Percentiles rank a stretch among this genome's conserved stretches.
Evolutionary conservation across 2,329 filamentous ascomycete species (phyloP).

Genomic region (Penicillium sp.): DNA sequence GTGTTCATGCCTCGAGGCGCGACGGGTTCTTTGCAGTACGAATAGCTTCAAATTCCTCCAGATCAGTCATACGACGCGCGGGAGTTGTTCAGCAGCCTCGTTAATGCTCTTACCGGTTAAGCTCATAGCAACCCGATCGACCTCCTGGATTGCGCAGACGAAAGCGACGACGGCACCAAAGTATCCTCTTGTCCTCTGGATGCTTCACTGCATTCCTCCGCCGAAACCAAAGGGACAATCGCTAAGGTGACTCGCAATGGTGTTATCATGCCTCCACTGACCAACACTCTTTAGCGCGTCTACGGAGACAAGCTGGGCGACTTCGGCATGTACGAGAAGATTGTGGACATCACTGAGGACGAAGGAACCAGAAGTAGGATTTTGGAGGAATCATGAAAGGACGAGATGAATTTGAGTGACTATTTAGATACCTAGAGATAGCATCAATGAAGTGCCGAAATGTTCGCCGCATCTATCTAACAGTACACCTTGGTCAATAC

Average conservation of each 20-base stretch:
- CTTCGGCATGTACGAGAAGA: constrained; percentile 58
- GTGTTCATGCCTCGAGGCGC: background rate
- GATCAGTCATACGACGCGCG: background rate
- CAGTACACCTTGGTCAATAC: constrained; percentile 69
- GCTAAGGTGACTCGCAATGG: constrained; percentile 31
- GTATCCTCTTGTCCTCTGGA: background rate
- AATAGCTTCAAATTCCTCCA: background rate
- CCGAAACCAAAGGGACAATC: constrained; percentile 11
- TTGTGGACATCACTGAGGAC: constrained; percentile 31
- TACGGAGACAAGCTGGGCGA: constrained; percentile 61
- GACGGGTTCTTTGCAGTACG: background rate
- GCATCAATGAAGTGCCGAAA: background rate
- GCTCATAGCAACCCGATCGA: background rate
- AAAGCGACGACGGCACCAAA: background rate
- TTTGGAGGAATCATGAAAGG: too few species aligned
- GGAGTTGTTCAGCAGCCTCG: background rate
- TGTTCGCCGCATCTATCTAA: constrained; percentile 98
- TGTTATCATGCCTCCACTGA: constrained; percentile 52
- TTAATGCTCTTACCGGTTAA: background rate
- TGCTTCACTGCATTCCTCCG: background rate
- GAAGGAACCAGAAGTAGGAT: background rate
- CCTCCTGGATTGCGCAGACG: background rate
- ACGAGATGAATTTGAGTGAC: too few species aligned
- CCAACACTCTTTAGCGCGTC: constrained; percentile 54
- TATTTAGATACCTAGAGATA: background rate